phyloP scores from a whole-genome alignment of 1,284 basidiomycete genomes.

The Neotropicomus parvogracilis region DNA sequence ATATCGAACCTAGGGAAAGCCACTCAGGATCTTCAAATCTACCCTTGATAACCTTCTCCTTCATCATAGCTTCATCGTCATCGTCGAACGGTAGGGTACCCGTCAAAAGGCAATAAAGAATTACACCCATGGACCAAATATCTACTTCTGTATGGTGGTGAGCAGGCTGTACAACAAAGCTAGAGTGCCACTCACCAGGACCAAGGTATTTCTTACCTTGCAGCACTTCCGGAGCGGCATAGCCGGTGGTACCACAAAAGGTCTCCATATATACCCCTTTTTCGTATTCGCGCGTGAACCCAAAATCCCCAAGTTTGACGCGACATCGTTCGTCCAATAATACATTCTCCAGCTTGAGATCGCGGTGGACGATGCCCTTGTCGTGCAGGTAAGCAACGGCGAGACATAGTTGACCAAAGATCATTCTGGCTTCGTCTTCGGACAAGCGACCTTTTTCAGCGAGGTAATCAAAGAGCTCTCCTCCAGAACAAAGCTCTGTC shows the following conservation, averaged over 20 bases:
- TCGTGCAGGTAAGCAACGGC: conserved; percentile 89
- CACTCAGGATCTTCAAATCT: conserved; percentile 90
- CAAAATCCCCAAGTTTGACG: conserved; percentile 93
- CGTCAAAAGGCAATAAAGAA: conserved; percentile 90
- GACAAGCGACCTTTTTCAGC: conserved; percentile 87
- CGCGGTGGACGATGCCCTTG: conserved; percentile 91
- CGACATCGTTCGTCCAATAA: conserved; percentile 84
- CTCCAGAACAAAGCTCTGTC: conserved; percentile 93
- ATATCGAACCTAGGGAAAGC: conserved; percentile 71
- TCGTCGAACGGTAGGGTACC: conserved; percentile 97
- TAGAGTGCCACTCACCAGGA: conserved; percentile 54
- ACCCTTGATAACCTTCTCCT: conserved; percentile 81
- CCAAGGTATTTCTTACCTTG: conserved; percentile 87
- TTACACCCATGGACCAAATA: conserved; percentile 95
- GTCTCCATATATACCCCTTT: conserved; percentile 85
- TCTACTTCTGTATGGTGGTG: conserved; percentile 72
- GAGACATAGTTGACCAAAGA: conserved; percentile 96
- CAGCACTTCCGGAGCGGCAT: conserved; percentile 95
- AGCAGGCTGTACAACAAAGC: background rate
- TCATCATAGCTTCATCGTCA: conserved; percentile 91
- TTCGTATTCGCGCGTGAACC: conserved; percentile 94
- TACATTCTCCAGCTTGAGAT: conserved; percentile 96
- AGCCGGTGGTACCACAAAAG: conserved; percentile 94
- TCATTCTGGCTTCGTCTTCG: conserved; percentile 77
- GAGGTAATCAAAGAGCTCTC: conserved; percentile 96